A percentile compares a stretch with the other conserved stretches of the same genome.
Conservation (phyloP, 306 rosid species). For the Mucuna pruriens region DNA sequence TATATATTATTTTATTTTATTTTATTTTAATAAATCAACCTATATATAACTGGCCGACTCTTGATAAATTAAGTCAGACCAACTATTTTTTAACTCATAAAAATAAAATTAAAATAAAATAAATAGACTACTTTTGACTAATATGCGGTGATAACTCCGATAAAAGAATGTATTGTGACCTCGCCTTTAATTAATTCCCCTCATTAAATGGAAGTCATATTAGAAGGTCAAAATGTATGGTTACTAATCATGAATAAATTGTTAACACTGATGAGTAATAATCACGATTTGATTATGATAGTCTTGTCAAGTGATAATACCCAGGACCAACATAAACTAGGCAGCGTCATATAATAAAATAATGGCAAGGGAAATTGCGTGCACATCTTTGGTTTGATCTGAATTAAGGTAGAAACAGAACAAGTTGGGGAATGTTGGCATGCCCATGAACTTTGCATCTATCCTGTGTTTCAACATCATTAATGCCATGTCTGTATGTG, state of each 20-base stretch:
- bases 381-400: constrained; percentile 25
- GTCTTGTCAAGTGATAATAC: not conserved
- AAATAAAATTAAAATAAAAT: too few relatives aligned
- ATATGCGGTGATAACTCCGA: too few relatives aligned
- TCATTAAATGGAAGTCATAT: not conserved
- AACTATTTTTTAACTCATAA: too few relatives aligned
- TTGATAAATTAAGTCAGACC: too few relatives aligned
- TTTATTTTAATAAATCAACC: too few relatives aligned
- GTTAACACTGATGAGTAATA: not conserved
- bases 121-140: too few relatives aligned
- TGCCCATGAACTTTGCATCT: not conserved
- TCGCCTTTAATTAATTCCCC: not conserved
- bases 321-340: not conserved
- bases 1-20: too few relatives aligned
- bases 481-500: not conserved
- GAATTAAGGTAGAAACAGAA: not conserved
- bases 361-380: constrained; percentile 37
- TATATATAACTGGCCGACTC: too few relatives aligned
- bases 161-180: too few relatives aligned
- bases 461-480: not conserved
- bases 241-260: not conserved
- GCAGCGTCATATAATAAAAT: not conserved
- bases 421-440: constrained; percentile 10
- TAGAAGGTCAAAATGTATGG: not conserved
- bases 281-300: not conserved